phyloP scores from a whole-genome alignment of 2,329 filamentous ascomycete species.

The Drechslera avenae region DNA sequence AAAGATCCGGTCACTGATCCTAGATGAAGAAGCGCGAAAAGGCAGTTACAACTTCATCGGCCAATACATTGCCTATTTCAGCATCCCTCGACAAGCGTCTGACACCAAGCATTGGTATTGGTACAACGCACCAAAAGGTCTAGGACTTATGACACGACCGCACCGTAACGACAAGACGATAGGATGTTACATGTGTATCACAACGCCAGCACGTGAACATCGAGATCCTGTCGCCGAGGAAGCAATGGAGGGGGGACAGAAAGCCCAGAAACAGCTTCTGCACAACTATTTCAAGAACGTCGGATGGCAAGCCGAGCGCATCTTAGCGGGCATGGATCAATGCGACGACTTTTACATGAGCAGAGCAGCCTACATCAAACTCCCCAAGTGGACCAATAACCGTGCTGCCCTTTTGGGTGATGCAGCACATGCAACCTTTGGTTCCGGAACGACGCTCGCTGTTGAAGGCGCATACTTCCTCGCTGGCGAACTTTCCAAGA shows the following conservation, averaged over 20 bases:
- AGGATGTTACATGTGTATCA: conserved; percentile 35
- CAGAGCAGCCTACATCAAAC: conserved; percentile 53
- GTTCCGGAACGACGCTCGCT: conserved; percentile 41
- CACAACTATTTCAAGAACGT: conserved; percentile 43
- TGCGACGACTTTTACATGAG: conserved; percentile 56
- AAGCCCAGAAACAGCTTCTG: conserved; percentile 51
- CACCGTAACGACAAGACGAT: conserved; percentile 32
- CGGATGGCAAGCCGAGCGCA: conserved; percentile 53
- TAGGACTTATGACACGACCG: conserved; percentile 33
- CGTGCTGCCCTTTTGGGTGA: conserved; percentile 61
- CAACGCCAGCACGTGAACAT: conserved; percentile 16
- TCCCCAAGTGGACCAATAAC: conserved; percentile 53
- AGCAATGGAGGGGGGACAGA: conserved; percentile 35
- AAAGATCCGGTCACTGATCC: conserved; percentile 30
- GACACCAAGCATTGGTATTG: conserved; percentile 33
- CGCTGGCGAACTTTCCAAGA: conserved; percentile 44
- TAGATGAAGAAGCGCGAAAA: conserved; percentile 28
- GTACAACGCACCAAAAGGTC: conserved; percentile 31
- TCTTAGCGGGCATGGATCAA: conserved; percentile 51
- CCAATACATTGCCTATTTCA: conserved; percentile 39
- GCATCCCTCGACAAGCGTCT: conserved; percentile 26
- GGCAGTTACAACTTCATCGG: conserved; percentile 28
- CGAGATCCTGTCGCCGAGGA: conserved; percentile 22
- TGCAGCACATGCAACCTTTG: conserved; percentile 50
- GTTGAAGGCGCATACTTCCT: conserved; percentile 49